Percentiles rank a stretch among this genome's conserved stretches.
Evolutionary conservation across 257 asterid genomes (phyloP).

Genomic region (Plantago major): DNA sequence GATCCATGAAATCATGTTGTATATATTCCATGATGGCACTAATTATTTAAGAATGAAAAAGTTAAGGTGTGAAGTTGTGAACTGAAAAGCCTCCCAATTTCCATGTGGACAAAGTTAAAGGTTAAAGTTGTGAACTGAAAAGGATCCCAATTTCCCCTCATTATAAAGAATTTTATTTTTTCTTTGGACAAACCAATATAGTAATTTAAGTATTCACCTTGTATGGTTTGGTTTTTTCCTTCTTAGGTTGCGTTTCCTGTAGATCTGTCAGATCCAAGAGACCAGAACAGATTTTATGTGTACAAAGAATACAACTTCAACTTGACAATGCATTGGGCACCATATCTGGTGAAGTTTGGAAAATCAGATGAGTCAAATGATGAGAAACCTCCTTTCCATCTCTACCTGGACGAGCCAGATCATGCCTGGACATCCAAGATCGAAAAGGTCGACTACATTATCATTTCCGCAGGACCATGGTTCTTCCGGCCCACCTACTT

Average conservation of each 20-base stretch:
- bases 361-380: background rate
- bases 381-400: conserved; percentile 3
- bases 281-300: conserved; percentile 3
- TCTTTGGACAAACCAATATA: too few relatives aligned
- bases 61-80: too few relatives aligned
- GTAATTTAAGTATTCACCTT: background rate
- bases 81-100: too few relatives aligned
- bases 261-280: conserved; percentile 9
- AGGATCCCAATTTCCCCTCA: too few relatives aligned
- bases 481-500: conserved; percentile 15
- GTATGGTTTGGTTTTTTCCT: background rate
- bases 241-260: conserved; percentile 1
- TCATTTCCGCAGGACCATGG: conserved; percentile 20
- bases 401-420: conserved; percentile 12
- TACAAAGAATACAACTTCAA: conserved; percentile 9
- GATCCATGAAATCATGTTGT: too few relatives aligned
- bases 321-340: conserved; percentile 10
- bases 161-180: too few relatives aligned
- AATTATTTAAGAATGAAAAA: too few relatives aligned
- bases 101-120: too few relatives aligned
- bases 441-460: conserved; percentile 3
- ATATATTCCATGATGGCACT: too few relatives aligned
- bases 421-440: conserved; percentile 9
- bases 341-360: conserved; percentile 4
- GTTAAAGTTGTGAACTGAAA: too few relatives aligned